Percentiles rank a stretch among this genome's conserved stretches.
These are phyloP conservation scores for Alternaria consortialis DNA, from an alignment of 2,329 filamentous ascomycete genomes.

Conservation along the genomic window DNA sequence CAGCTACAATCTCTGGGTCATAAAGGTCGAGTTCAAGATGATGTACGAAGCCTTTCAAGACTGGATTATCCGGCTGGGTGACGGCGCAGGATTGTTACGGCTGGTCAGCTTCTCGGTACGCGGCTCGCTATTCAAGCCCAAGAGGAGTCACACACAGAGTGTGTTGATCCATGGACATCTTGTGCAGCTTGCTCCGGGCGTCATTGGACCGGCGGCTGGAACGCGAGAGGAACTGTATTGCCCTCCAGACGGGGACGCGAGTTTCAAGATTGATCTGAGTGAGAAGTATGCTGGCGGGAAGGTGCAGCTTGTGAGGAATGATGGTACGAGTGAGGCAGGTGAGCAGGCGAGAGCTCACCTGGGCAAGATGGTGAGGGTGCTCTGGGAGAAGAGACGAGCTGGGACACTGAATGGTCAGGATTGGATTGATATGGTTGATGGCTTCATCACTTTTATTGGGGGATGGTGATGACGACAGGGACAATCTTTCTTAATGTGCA, in stretches of 20 bases:
- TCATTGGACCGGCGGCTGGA: constrained; percentile 13
- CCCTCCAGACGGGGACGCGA: constrained; percentile 50
- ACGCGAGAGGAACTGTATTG: constrained; percentile 34
- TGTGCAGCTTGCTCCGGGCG: constrained; percentile 27
- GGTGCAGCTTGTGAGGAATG: constrained; percentile 46
- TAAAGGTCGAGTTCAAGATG: constrained; percentile 52
- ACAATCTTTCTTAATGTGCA: not conserved
- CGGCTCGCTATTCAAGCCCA: constrained; percentile 45
- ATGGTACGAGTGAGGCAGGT: constrained; percentile 44
- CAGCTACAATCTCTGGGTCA: constrained; percentile 52
- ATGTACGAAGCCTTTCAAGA: constrained; percentile 53
- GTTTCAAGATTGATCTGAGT: constrained; percentile 49
- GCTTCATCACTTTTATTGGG: constrained; percentile 46
- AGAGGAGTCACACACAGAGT: constrained; percentile 34
- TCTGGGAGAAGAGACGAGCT: constrained; percentile 47
- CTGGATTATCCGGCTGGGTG: constrained; percentile 50
- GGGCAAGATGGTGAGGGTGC: constrained; percentile 29
- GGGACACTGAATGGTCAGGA: constrained; percentile 46
- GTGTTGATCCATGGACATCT: constrained; percentile 33
- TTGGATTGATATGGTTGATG: constrained; percentile 48
- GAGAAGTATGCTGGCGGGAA: constrained; percentile 46
- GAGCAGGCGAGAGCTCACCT: constrained; percentile 36
- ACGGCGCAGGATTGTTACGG: constrained; percentile 42
- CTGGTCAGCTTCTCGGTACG: constrained; percentile 46
- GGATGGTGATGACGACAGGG: constrained; percentile 28